phyloP scores from a whole-genome alignment of 2,329 filamentous ascomycete species.

The Talaromyces verruculosus region DNA sequence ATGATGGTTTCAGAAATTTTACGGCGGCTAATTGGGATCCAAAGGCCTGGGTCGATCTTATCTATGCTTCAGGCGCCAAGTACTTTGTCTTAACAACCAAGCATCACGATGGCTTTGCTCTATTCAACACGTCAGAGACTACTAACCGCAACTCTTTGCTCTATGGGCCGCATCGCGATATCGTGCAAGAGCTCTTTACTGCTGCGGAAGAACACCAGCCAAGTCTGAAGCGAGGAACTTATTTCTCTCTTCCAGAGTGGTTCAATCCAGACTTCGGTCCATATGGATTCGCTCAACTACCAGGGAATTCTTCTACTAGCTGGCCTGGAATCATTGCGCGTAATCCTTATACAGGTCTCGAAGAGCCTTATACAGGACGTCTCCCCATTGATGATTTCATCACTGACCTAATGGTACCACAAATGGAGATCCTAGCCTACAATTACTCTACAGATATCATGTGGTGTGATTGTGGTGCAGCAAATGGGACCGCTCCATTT shows the following conservation, averaged over 20 bases:
- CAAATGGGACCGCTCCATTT: constrained; percentile 46
- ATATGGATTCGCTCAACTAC: constrained; percentile 44
- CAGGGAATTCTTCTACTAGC: constrained; percentile 23
- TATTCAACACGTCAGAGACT: constrained; percentile 46
- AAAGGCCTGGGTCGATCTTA: constrained; percentile 56
- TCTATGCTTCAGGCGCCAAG: constrained; percentile 53
- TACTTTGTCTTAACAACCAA: constrained; percentile 49
- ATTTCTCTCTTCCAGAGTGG: constrained; percentile 51
- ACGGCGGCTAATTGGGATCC: constrained; percentile 53
- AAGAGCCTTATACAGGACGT: constrained; percentile 47
- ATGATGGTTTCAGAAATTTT: constrained; percentile 58
- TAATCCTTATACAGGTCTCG: constrained; percentile 47
- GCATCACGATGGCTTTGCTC: constrained; percentile 50
- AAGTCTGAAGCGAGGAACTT: constrained; percentile 45
- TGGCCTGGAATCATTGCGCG: constrained; percentile 44
- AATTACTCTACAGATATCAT: constrained; percentile 47
- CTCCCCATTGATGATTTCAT: constrained; percentile 46
- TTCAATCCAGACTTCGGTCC: constrained; percentile 46
- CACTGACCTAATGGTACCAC: constrained; percentile 43
- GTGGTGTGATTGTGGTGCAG: constrained; percentile 51
- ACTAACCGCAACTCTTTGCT: constrained; percentile 45
- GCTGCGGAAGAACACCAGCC: constrained; percentile 47
- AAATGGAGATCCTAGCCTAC: constrained; percentile 47
- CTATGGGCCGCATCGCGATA: constrained; percentile 43
- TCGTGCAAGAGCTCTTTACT: constrained; percentile 46